Base-by-base conservation (phyloP, 2,329 filamentous ascomycete species). In the Helotiales sp. region DNA sequence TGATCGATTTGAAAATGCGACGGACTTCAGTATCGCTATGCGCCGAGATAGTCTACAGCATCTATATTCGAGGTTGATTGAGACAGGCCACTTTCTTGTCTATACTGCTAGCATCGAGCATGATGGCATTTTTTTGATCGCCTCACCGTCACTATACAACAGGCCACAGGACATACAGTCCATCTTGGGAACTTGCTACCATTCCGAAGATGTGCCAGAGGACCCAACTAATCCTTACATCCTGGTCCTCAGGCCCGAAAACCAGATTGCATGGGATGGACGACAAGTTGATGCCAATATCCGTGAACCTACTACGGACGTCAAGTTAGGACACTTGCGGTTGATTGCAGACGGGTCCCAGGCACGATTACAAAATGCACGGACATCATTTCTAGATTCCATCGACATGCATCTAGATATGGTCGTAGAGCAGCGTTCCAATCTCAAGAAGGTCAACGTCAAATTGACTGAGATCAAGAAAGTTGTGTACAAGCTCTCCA, bases 1-100 rank as follows among this genome's bases (percentile, higher is more conserved):
- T 66, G 90, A 96, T 70, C 87, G 93, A 58, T 99, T 99, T 69
- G 95, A 99, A 73, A 98, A 99, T 70, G 90, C 91, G 5, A 96
- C 92, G 9, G 95, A 99, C 73, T 96, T 95, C 74, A 96, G 90
- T 72, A 89, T 98, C 69, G 87, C 89, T 33, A 82, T 92, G 54
- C 77, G 83, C 44, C 80, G 83, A 8, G 85, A 90, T 30, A 82
- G 84, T 60, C 79, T 96, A 60, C 86, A 87, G 58, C 85, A 89
- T 34, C 82, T 99, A 27, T 89, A 93, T 63, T 90, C 96, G 65
- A 85, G 90, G 24, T 81, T 99, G 8, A 84, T 91, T 12, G 80
- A 89, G 40, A 89, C 90, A 0, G 91, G 90, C 2, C 95, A 99
- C 71, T 96, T 98, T 68, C 82, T 96, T 29, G 86, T 99, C 15